Evolutionary conservation across 352 stramenopile genomes (phyloP).

Genomic region (Phytopythium aichiense): DNA sequence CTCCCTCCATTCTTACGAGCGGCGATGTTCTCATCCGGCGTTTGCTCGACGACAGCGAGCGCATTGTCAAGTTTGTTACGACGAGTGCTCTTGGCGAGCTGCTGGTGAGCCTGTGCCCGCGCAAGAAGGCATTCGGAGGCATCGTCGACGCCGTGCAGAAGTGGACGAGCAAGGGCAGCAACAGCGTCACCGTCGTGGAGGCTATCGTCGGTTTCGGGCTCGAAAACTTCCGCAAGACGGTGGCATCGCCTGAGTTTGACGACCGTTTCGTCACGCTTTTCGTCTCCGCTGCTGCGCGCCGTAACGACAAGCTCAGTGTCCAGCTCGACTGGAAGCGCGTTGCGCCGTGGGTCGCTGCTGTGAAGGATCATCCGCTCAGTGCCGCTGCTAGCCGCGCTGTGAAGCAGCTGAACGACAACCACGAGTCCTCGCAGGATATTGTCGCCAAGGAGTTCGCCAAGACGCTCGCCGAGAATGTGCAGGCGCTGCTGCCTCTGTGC

Average conservation of each 20-base stretch:
- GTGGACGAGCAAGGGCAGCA: slow-evolving; percentile 28
- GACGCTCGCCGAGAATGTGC: slow-evolving; percentile 33
- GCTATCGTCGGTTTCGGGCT: slow-evolving; percentile 45
- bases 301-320: slow-evolving; percentile 14
- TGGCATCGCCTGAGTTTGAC: slow-evolving; percentile 25
- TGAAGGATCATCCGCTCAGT: slow-evolving; percentile 54
- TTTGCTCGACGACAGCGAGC: slow-evolving; percentile 70
- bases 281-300: slow-evolving; percentile 35
- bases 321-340: slow-evolving; percentile 26
- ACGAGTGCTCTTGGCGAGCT: slow-evolving; percentile 49
- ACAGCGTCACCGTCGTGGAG: slow-evolving; percentile 34
- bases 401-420: slow-evolving; percentile 9
- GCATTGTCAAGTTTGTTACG: slow-evolving; percentile 57
- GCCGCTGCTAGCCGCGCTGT: slow-evolving; percentile 13
- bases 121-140: slow-evolving; percentile 46
- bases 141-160: slow-evolving; percentile 50
- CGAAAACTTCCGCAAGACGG: slow-evolving; percentile 40
- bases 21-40: slow-evolving; percentile 62
- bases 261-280: slow-evolving; percentile 60
- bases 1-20: slow-evolving; percentile 31
- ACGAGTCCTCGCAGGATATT: slow-evolving; percentile 21
- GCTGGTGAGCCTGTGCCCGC: slow-evolving; percentile 45
- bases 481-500: slow-evolving; percentile 46
- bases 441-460: slow-evolving; percentile 24
- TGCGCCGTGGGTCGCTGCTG: slow-evolving; percentile 33